A percentile compares a stretch with the other conserved stretches of the same genome.
Conservation (phyloP, 805 yeast genomes). For the Maudiozyma pseudohumilis region DNA sequence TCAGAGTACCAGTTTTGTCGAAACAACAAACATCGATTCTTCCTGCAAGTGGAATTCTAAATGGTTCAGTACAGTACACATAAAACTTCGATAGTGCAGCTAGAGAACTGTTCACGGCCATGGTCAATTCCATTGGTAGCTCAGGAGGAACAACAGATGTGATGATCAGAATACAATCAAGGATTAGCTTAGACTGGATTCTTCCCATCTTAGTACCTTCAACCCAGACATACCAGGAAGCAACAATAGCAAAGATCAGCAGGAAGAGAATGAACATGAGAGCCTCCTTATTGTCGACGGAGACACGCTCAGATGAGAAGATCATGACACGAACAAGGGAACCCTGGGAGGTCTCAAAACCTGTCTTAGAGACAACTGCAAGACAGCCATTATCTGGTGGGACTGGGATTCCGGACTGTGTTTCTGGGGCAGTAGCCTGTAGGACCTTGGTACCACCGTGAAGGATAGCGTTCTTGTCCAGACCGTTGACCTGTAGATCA, state of each 20-base stretch:
- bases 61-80: conserved; percentile 96
- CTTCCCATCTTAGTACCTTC: conserved; percentile 96
- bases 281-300: conserved; percentile 92
- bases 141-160: conserved; percentile 99
- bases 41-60: conserved; percentile 95
- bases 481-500: conserved; percentile 58
- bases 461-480: conserved; percentile 79
- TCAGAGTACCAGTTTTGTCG: conserved; percentile 95
- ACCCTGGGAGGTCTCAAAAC: conserved; percentile 98
- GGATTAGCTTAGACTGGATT: conserved; percentile 81
- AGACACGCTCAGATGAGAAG: conserved; percentile 90
- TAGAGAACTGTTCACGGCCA: conserved; percentile 92
- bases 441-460: conserved; percentile 96
- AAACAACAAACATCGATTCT: conserved; percentile 97
- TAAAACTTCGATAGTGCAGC: conserved; percentile 79
- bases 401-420: conserved; percentile 37
- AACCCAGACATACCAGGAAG: conserved; percentile 96
- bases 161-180: conserved; percentile 90
- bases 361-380: conserved; percentile 84
- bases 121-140: conserved; percentile 95
- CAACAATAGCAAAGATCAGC: conserved; percentile 84
- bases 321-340: conserved; percentile 96
- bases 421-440: conserved; percentile 71
- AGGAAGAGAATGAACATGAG: conserved; percentile 84
- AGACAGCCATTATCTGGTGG: conserved; percentile 91